A percentile compares a stretch with the other conserved stretches of the same genome.
Conservation (phyloP, 495 filamentous ascomycete species). For the Zalerion maritima region DNA sequence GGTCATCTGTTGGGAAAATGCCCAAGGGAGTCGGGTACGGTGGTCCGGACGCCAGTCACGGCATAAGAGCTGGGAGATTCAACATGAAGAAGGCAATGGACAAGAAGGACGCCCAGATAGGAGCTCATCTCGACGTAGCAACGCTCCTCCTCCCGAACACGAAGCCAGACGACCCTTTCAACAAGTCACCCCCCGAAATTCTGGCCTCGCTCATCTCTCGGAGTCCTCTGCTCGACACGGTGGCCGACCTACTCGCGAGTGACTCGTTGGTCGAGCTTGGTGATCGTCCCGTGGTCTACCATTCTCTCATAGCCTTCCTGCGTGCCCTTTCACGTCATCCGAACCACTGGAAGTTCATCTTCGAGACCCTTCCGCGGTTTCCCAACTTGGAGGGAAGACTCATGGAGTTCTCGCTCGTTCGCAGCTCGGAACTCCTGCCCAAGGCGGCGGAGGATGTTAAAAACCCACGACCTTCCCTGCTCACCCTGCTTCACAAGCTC, state of each 20-base stretch:
- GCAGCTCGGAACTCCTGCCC: too few species aligned
- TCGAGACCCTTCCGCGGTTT: too few species aligned
- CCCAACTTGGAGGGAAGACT: too few species aligned
- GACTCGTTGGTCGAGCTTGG: conserved; percentile 17
- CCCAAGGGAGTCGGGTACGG: conserved; percentile 10
- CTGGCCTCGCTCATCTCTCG: conserved; percentile 14
- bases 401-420: too few species aligned
- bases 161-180: conserved; percentile 8
- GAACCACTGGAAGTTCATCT: too few species aligned
- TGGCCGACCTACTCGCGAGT: conserved; percentile 14
- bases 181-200: conserved; percentile 6
- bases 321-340: conserved; percentile 9
- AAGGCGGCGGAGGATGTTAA: too few species aligned
- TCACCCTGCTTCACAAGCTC: too few species aligned
- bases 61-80: too few species aligned
- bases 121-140: conserved; percentile 5
- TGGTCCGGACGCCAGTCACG: too few species aligned
- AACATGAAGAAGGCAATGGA: neutral
- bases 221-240: conserved; percentile 18
- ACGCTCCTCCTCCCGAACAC: conserved; percentile 7
- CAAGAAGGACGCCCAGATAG: neutral
- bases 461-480: too few species aligned
- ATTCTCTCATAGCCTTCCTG: conserved; percentile 16
- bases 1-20: neutral
- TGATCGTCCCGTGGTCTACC: conserved; percentile 5